phyloP scores from a whole-genome alignment of 2,329 filamentous ascomycete species.

The Fusarium secorum region DNA sequence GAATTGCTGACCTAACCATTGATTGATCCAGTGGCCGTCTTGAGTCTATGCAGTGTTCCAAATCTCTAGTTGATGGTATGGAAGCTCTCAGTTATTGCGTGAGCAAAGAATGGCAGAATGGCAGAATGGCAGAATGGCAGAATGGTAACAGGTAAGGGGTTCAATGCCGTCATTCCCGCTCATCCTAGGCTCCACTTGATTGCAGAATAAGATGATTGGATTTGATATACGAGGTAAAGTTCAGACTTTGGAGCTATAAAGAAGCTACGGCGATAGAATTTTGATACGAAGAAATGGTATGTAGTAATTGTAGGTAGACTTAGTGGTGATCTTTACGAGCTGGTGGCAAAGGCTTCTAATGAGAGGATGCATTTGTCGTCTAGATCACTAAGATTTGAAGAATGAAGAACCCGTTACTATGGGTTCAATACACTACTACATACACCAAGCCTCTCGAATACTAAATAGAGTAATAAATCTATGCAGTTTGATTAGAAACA shows the following conservation, averaged over 20 bases:
- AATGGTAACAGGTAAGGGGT: background rate
- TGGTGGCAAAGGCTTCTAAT: background rate
- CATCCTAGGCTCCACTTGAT: slow-evolving; percentile 18
- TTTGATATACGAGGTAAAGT: background rate
- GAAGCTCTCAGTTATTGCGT: slow-evolving; percentile 6
- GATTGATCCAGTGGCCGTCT: background rate
- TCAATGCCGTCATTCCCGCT: slow-evolving; percentile 26
- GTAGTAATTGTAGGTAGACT: background rate
- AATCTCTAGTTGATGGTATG: background rate
- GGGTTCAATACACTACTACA: too few relatives aligned
- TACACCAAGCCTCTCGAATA: background rate
- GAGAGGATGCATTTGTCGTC: background rate
- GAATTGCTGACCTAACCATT: background rate
- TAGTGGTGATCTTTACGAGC: background rate
- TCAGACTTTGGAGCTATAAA: background rate
- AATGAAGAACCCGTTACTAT: background rate
- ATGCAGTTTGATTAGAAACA: background rate
- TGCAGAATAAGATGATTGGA: slow-evolving; percentile 6
- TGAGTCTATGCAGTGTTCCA: background rate
- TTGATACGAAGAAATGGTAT: background rate
- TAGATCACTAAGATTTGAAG: background rate
- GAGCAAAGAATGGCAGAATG: background rate
- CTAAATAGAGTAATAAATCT: too few relatives aligned
- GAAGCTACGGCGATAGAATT: background rate
- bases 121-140: background rate